Percentiles rank a stretch among this genome's conserved stretches.
These are phyloP conservation scores for Pseudogymnoascus sp. DNA, from an alignment of 2,329 filamentous ascomycete genomes.

Conservation along the genomic window DNA sequence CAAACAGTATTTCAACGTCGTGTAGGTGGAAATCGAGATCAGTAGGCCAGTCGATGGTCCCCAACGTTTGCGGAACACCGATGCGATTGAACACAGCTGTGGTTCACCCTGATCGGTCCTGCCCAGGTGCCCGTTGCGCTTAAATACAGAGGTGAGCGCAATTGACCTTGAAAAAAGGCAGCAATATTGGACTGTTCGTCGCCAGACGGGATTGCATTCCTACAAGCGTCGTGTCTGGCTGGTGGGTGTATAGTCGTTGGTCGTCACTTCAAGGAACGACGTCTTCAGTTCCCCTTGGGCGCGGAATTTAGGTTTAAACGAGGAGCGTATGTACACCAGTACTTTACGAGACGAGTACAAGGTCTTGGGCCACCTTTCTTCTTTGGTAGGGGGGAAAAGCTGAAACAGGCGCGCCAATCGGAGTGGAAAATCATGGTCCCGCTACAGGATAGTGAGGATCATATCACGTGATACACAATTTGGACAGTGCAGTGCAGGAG, in stretches of 20 bases:
- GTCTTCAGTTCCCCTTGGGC: slow-evolving; percentile 7
- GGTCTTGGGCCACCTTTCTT: slow-evolving; percentile 6
- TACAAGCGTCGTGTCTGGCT: slow-evolving; percentile 3
- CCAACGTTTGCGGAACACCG: slow-evolving; percentile 6
- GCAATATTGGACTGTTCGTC: background rate
- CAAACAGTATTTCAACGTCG: background rate
- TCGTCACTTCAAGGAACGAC: slow-evolving; percentile 2
- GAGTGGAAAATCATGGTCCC: background rate
- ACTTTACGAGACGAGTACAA: background rate
- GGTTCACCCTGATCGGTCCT: slow-evolving; percentile 10
- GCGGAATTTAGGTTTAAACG: slow-evolving; percentile 9
- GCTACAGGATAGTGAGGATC: background rate
- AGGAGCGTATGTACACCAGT: slow-evolving; percentile 8
- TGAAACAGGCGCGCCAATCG: slow-evolving; percentile 5
- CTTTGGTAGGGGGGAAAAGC: slow-evolving; percentile 6
- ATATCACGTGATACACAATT: background rate
- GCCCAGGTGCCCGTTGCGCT: background rate
- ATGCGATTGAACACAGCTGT: slow-evolving; percentile 1
- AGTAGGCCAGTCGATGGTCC: background rate
- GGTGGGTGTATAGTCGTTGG: background rate
- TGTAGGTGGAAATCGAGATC: background rate
- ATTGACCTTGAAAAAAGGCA: slow-evolving; percentile 8
- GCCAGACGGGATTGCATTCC: slow-evolving; percentile 8
- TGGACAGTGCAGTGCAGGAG: background rate
- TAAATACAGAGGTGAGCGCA: background rate